Percentiles rank a stretch among this genome's conserved stretches.
phyloP scores from a whole-genome alignment of 495 filamentous ascomycete species.

The Annulohypoxylon maeteangense region DNA sequence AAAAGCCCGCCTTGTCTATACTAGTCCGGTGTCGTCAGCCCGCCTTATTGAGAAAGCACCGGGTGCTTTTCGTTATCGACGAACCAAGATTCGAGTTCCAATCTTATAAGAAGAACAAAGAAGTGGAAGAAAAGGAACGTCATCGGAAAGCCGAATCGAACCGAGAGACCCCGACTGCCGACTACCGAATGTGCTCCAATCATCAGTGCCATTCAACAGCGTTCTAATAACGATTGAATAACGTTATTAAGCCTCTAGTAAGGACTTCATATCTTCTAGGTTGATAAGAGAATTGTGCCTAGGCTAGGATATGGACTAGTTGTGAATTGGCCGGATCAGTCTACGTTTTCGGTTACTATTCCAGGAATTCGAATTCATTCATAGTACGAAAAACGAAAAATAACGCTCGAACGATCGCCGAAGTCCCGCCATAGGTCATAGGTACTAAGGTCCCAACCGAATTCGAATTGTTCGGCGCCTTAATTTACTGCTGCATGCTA shows the following conservation, averaged over 20 bases:
- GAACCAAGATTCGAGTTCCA: background rate
- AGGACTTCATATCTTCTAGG: background rate
- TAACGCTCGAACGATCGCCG: conserved; percentile 35
- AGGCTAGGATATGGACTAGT: conserved; percentile 26
- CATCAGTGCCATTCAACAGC: background rate
- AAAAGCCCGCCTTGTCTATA: conserved; percentile 13
- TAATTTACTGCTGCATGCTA: conserved; percentile 15
- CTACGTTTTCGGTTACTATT: conserved; percentile 29
- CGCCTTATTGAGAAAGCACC: conserved; percentile 1
- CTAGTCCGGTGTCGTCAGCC: conserved; percentile 7
- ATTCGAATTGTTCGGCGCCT: conserved; percentile 17
- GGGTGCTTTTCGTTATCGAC: conserved; percentile 1
- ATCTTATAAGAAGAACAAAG: conserved; percentile 5
- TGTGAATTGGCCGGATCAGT: conserved; percentile 34
- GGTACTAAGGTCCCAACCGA: conserved; percentile 16
- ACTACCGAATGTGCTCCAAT: conserved; percentile 30
- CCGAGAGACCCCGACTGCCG: conserved; percentile 42
- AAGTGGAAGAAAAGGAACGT: conserved; percentile 25
- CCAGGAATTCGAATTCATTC: conserved; percentile 23
- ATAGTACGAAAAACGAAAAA: conserved; percentile 29
- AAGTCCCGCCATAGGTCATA: conserved; percentile 31
- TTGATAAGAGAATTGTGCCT: conserved; percentile 2
- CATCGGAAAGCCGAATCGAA: conserved; percentile 42
- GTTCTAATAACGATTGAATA: background rate
- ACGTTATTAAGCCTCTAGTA: conserved; percentile 24